Evolutionary conservation across 306 rosid genomes (phyloP).

Genomic region (Quercus glauca): DNA sequence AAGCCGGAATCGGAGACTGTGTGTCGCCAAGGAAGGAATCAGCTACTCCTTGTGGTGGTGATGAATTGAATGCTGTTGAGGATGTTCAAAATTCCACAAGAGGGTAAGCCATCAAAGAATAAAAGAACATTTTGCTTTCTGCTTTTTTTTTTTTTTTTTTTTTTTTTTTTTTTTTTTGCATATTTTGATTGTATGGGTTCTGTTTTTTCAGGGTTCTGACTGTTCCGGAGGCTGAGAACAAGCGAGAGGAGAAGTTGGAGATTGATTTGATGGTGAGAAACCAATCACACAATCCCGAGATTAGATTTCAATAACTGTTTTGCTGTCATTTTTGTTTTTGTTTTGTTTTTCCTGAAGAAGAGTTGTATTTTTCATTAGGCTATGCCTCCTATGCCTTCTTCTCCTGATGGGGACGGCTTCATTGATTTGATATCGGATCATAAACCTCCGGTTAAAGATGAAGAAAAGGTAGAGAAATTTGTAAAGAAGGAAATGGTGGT

Average conservation of each 20-base stretch:
- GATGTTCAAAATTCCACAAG: constrained; percentile 22
- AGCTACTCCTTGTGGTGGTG: constrained; percentile 5
- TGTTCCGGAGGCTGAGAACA: constrained; percentile 23
- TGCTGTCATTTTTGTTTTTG: constrained; percentile 1
- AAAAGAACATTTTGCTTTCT: neutral
- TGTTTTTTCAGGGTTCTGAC: constrained; percentile 35
- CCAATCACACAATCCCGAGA: constrained; percentile 4
- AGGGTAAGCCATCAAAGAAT: constrained; percentile 46
- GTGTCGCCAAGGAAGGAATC: neutral
- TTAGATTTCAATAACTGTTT: constrained; percentile 20
- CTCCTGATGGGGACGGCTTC: constrained; percentile 30
- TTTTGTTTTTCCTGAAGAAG: constrained; percentile 23
- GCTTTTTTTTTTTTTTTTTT: constrained; percentile 1
- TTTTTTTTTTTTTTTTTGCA: constrained; percentile 1
- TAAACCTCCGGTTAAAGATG: constrained; percentile 30
- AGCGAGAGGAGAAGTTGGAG: constrained; percentile 43
- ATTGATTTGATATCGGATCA: constrained; percentile 27
- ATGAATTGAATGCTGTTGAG: constrained; percentile 22
- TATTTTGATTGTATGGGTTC: constrained; percentile 12
- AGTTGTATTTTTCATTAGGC: constrained; percentile 43
- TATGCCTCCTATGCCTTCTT: constrained; percentile 50
- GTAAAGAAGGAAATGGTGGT: constrained; percentile 22
- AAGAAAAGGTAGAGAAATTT: constrained; percentile 34
- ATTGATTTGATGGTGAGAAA: constrained; percentile 76
- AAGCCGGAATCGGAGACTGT: no score